These are phyloP conservation scores for Casuarina cunninghamiana DNA, from an alignment of 306 rosid species.

Conservation along the genomic window DNA sequence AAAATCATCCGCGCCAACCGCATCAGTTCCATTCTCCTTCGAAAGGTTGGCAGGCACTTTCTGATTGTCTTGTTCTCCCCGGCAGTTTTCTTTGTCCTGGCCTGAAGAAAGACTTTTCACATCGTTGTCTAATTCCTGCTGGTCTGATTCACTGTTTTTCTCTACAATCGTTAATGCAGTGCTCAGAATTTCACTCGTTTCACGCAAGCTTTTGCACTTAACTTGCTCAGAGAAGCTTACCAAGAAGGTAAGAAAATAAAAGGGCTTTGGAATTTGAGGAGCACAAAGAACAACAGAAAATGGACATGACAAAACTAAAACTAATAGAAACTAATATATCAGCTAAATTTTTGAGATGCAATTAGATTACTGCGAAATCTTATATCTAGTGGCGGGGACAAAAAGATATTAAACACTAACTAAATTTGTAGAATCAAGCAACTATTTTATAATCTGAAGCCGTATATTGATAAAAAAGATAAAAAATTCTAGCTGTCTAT, in stretches of 20 bases:
- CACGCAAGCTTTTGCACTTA: not conserved
- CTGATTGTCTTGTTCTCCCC: constrained; percentile 52
- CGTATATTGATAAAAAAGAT: not conserved
- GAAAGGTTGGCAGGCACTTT: constrained; percentile 65
- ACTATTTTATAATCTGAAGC: not conserved
- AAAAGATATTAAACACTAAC: not conserved
- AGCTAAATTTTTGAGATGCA: not conserved
- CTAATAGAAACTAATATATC: not conserved
- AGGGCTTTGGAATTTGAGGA: not conserved
- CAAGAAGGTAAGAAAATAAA: not conserved
- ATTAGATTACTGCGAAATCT: not conserved
- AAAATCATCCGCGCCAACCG: constrained; percentile 61
- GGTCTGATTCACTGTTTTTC: constrained; percentile 49
- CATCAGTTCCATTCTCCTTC: constrained; percentile 63
- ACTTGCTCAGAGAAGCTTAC: not conserved
- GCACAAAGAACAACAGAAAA: not conserved
- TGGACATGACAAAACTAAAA: not conserved
- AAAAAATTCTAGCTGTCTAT: not conserved
- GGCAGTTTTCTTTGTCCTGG: constrained; percentile 51
- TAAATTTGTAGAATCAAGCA: not conserved
- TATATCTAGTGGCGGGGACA: not conserved
- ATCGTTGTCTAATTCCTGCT: constrained; percentile 40
- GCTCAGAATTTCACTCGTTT: not conserved
- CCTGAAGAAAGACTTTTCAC: constrained; percentile 57
- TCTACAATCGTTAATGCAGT: constrained; percentile 44